These are phyloP conservation scores for Leucaena leucocephala DNA, from an alignment of 306 rosid genomes.

Conservation along the genomic window DNA sequence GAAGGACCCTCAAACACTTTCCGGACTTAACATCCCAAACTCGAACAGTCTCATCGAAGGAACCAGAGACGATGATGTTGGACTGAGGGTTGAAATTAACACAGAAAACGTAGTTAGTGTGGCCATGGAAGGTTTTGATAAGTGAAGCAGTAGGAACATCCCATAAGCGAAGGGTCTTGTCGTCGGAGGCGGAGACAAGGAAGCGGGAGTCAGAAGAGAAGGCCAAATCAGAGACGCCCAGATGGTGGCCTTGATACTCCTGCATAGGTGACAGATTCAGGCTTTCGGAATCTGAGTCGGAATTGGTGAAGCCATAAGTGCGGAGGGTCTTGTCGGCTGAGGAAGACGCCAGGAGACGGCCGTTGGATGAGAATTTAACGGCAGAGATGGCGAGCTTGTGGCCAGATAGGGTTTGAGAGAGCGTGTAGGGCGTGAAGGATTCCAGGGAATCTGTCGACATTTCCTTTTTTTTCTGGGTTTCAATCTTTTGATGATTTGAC, in stretches of 20 bases:
- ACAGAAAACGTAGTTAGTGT: conserved; percentile 88
- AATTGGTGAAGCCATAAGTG: conserved; percentile 57
- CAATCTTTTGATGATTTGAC: background rate
- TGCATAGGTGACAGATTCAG: conserved; percentile 63
- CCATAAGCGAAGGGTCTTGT: conserved; percentile 91
- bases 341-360: conserved; percentile 82
- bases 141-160: conserved; percentile 74
- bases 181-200: conserved; percentile 92
- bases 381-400: conserved; percentile 77
- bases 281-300: conserved; percentile 47
- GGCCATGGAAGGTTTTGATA: conserved; percentile 81
- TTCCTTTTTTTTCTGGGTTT: background rate
- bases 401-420: conserved; percentile 63
- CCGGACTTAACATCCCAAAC: conserved; percentile 94
- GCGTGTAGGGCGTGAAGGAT: conserved; percentile 58
- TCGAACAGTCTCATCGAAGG: conserved; percentile 94
- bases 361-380: conserved; percentile 84
- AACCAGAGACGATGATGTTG: conserved; percentile 86
- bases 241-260: conserved; percentile 73
- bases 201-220: conserved; percentile 84
- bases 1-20: conserved; percentile 79
- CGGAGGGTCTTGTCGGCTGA: conserved; percentile 93
- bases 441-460: conserved; percentile 52
- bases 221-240: conserved; percentile 89
- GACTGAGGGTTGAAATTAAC: conserved; percentile 90